phyloP scores from a whole-genome alignment of 164 flowering plant genomes.

The Vitis labrusca region DNA sequence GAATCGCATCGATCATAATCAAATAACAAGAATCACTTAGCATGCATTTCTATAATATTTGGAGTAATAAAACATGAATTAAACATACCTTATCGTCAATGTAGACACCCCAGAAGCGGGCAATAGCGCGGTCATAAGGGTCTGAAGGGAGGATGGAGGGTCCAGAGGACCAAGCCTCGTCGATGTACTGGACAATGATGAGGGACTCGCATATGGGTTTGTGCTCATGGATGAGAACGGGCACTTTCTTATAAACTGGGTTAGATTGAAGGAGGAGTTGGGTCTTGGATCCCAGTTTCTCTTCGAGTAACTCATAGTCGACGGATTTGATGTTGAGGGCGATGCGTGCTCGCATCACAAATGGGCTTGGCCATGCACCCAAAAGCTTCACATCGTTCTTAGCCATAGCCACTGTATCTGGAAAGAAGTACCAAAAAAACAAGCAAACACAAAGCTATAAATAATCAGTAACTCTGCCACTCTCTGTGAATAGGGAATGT shows the following conservation, averaged over 20 bases:
- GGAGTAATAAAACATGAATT: too few species aligned
- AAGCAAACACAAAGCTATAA: too few species aligned
- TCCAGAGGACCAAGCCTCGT: background rate
- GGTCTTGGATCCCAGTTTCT: background rate
- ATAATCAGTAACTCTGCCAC: too few species aligned
- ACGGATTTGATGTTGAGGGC: background rate
- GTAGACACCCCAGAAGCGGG: too few species aligned
- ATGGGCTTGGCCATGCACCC: constrained; percentile 1
- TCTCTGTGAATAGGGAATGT: too few species aligned
- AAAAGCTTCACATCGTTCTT: background rate
- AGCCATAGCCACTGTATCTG: too few species aligned
- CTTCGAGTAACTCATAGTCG: background rate
- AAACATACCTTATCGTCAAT: too few species aligned
- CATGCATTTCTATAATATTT: too few species aligned
- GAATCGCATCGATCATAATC: too few species aligned
- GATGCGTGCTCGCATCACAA: background rate
- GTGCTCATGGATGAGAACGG: background rate
- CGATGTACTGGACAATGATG: background rate
- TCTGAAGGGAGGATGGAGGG: background rate
- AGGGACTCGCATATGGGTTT: constrained; percentile 1
- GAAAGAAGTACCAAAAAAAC: too few species aligned
- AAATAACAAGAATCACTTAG: too few species aligned
- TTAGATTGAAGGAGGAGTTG: background rate
- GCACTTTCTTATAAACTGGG: background rate
- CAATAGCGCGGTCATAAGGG: background rate